Evolutionary conservation across 108 stramenopile genomes (phyloP).

Genomic region (Cyclotella kingstonii): DNA sequence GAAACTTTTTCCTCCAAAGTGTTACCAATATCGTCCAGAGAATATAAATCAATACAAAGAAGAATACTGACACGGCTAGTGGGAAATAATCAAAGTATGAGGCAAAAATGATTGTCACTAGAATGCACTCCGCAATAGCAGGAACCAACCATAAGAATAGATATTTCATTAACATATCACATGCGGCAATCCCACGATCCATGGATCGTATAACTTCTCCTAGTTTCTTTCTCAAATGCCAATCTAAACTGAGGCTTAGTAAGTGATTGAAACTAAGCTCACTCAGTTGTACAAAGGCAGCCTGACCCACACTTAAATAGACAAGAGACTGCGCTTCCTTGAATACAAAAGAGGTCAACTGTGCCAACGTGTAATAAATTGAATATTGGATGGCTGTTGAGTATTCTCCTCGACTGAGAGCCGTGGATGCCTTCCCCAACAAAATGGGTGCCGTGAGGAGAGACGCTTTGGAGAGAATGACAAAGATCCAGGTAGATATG

Average conservation of each 20-base stretch:
- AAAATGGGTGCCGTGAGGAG: conserved; percentile 81
- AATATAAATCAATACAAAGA: conserved; percentile 87
- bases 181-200: conserved; percentile 91
- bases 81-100: conserved; percentile 84
- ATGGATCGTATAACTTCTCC: conserved; percentile 91
- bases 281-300: conserved; percentile 93
- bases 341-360: conserved; percentile 65
- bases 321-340: conserved; percentile 91
- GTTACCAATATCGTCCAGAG: conserved; percentile 90
- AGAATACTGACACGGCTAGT: conserved; percentile 82
- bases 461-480: conserved; percentile 79
- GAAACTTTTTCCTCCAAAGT: conserved; percentile 95
- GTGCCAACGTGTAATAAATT: conserved; percentile 59
- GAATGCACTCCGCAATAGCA: conserved; percentile 83
- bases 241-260: conserved; percentile 88
- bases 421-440: conserved; percentile 85
- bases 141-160: conserved; percentile 93
- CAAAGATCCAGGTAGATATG: conserved; percentile 91
- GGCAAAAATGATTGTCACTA: conserved; percentile 90
- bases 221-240: conserved; percentile 93
- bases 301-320: conserved; percentile 96
- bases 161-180: conserved; percentile 90
- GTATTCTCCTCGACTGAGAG: conserved; percentile 76
- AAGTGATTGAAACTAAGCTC: conserved; percentile 89
- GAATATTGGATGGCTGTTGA: conserved; percentile 50